Conservation (phyloP, 495 filamentous ascomycete genomes). For the Glutinoglossum americanum region DNA sequence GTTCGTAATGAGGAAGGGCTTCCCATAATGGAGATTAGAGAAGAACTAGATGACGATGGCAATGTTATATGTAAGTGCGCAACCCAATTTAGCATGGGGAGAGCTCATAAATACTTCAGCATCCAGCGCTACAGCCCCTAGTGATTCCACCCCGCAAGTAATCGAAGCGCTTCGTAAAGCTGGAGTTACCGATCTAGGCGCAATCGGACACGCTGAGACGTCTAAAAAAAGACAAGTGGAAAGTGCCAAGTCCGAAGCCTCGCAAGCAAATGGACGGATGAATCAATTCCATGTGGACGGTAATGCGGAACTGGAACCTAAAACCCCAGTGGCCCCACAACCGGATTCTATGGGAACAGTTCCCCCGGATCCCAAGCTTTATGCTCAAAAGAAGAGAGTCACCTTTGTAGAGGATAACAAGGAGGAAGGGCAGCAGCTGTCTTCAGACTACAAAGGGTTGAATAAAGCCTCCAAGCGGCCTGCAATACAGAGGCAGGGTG, state of each 20-base stretch:
- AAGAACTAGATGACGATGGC: slow-evolving; percentile 81
- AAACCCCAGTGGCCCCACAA: background rate
- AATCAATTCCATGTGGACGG: background rate
- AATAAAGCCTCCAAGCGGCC: background rate
- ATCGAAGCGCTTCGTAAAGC: slow-evolving; percentile 43
- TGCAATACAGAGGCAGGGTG: background rate
- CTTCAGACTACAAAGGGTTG: background rate
- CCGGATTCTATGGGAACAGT: background rate
- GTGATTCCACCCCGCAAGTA: background rate
- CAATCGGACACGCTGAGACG: background rate
- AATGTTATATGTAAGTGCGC: slow-evolving; percentile 42
- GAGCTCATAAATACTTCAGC: background rate
- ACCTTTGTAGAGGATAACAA: slow-evolving; percentile 14
- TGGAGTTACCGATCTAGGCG: slow-evolving; percentile 23
- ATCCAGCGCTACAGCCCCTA: background rate
- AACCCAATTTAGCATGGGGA: background rate
- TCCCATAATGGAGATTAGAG: slow-evolving; percentile 67
- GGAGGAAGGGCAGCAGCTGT: background rate
- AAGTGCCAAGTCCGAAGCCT: background rate
- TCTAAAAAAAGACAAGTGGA: background rate
- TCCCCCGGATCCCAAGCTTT: background rate
- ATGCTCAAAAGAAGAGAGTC: slow-evolving; percentile 12
- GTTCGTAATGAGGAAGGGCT: slow-evolving; percentile 38
- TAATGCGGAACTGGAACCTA: background rate
- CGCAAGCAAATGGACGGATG: background rate